phyloP scores from a whole-genome alignment of 371 early-diverging fungal genomes.

The Actinomucor elegans region DNA sequence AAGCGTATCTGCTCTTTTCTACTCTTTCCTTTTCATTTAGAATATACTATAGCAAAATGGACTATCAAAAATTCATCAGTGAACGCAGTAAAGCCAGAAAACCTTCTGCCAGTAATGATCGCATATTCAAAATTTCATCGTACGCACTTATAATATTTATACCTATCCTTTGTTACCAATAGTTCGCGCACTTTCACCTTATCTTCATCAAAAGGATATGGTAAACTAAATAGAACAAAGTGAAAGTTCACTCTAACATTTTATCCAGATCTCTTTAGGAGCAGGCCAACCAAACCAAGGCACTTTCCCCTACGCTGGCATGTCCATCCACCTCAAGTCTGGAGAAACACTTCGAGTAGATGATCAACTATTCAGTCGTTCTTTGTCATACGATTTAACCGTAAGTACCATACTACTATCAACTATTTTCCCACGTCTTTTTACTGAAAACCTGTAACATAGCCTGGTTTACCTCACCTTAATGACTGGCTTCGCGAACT shows the following conservation, averaged over 20 bases:
- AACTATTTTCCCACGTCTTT: neutral
- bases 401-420: conserved; percentile 31
- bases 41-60: conserved; percentile 5
- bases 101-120: conserved; percentile 23
- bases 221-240: conserved; percentile 11
- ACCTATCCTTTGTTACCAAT: neutral
- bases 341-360: conserved; percentile 61
- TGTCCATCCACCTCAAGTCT: conserved; percentile 59
- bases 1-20: too few relatives aligned
- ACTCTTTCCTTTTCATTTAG: neutral
- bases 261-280: conserved; percentile 56
- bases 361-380: conserved; percentile 35
- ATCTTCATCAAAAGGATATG: conserved; percentile 39
- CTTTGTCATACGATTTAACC: conserved; percentile 59
- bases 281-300: conserved; percentile 76
- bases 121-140: too few relatives aligned
- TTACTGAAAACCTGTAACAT: neutral
- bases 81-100: conserved; percentile 17
- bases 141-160: neutral
- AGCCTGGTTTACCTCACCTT: conserved; percentile 66
- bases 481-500: conserved; percentile 65
- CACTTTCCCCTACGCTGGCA: conserved; percentile 73
- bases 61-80: conserved; percentile 11
- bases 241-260: neutral
- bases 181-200: conserved; percentile 19